A percentile compares a stretch with the other conserved stretches of the same genome.
These are phyloP conservation scores for Mycena olivaceomarginata DNA, from an alignment of 768 basidiomycete genomes.

Conservation along the genomic window DNA sequence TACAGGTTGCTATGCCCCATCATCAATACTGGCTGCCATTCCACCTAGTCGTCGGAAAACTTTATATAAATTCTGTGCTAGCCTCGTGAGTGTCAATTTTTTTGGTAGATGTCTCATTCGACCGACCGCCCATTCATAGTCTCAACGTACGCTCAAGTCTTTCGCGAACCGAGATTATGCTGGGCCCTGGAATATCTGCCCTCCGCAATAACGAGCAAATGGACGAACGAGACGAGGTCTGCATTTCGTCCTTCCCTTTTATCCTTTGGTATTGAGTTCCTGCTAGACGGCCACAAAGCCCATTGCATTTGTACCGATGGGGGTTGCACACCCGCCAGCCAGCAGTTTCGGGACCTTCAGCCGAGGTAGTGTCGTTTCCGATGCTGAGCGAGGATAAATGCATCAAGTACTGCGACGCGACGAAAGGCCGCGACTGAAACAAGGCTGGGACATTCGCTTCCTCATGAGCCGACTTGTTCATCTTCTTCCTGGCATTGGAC, in stretches of 20 bases:
- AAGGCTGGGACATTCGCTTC: background rate
- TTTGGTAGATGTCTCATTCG: background rate
- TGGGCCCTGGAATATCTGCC: slow-evolving; percentile 24
- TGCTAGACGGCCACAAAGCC: slow-evolving; percentile 24
- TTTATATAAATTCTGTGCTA: slow-evolving; percentile 37
- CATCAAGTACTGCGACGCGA: background rate
- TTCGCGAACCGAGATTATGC: slow-evolving; percentile 14
- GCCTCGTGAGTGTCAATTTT: slow-evolving; percentile 24
- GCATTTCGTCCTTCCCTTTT: background rate
- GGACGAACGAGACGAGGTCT: slow-evolving; percentile 30
- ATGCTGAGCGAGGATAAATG: slow-evolving; percentile 21
- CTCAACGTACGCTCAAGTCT: slow-evolving; percentile 38
- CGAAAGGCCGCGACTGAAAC: background rate
- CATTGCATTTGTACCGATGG: slow-evolving; percentile 20
- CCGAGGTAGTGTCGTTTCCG: slow-evolving; percentile 1
- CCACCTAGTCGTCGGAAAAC: slow-evolving; percentile 33
- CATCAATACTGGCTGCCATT: slow-evolving; percentile 32
- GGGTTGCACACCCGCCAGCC: background rate
- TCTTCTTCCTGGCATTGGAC: background rate
- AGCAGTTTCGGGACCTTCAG: slow-evolving; percentile 23
- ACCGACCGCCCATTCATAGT: background rate
- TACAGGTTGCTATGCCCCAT: slow-evolving; percentile 12
- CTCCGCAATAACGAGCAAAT: background rate
- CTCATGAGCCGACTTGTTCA: background rate
- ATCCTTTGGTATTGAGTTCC: background rate